Base-by-base conservation (phyloP, 495 filamentous ascomycete genomes). In the Daldinia grandis region DNA sequence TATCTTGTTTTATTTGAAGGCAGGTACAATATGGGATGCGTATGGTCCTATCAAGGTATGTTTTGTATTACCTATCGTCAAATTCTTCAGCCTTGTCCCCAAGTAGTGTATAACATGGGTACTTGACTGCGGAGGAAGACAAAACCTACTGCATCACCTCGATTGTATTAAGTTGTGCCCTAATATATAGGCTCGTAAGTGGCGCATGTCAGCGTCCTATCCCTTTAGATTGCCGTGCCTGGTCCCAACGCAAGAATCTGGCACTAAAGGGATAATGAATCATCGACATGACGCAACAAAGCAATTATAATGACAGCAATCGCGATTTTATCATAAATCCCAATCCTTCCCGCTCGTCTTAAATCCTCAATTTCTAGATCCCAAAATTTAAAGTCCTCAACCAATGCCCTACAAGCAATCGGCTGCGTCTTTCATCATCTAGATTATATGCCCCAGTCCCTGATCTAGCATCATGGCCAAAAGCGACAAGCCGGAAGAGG, bases 201-300 rank as follows among this genome's bases (percentile, higher is more conserved):
- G 56, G 56, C 49, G 50, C 58, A 62, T 40, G 30, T 3, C 30
- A 37, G 21, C 55, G 6, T 24, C 8, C 17, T 57, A 31, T 57
- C 42, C 61, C 62, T 24, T 8, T 55, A 55, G 51, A 21, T 55
- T 33, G 30, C 15, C 4, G 24, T 14, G 15, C 27, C 25, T n/a
- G n/a, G 25, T 27, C 49, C 25, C n/a, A 28, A 28, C 24, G 8
- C 4, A 28, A 24, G 37, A 40, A 47, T 64, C 27, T 25, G 30
- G 31, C 51, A 69, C 64, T 69, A 72, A 35, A 24, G 12, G 19
- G 44, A 59, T 73, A 44, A 76, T 73, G 69, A 73, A 68, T 75
- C 73, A 76, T 74, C 38, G 53, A 62, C 60, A 59, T 74, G 60
- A 64, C 66, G 61, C 40, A 76, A 71, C 12, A 14, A 37, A 35